phyloP scores from a whole-genome alignment of 495 filamentous ascomycete genomes.

The Podospora sp. region DNA sequence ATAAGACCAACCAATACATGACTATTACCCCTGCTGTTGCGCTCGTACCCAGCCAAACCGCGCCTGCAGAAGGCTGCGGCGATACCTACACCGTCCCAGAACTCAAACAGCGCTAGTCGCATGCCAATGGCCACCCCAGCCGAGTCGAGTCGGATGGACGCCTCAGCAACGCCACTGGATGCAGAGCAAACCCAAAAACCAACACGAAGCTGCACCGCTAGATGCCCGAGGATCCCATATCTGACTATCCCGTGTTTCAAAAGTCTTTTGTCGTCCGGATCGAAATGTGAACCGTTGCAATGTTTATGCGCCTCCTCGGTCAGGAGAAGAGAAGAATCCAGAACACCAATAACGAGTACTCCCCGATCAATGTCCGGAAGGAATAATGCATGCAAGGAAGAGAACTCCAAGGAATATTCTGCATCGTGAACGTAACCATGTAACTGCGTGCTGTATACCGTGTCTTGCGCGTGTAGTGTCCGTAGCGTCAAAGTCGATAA shows the following conservation, averaged over 20 bases:
- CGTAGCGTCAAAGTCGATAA: neutral
- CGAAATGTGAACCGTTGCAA: neutral
- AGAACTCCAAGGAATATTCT: neutral
- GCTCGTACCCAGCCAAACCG: neutral
- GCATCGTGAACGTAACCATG: neutral
- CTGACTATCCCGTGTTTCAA: neutral
- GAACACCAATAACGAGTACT: neutral
- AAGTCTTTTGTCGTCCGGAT: neutral
- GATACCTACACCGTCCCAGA: neutral
- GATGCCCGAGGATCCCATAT: neutral
- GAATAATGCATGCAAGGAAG: neutral
- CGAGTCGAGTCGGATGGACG: neutral
- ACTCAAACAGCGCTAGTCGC: neutral
- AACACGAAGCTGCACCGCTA: neutral
- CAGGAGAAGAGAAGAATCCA: neutral
- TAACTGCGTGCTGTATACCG: neutral
- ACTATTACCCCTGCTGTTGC: neutral
- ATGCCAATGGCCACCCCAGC: neutral
- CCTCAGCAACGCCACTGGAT: neutral
- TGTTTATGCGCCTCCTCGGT: neutral
- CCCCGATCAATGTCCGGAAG: constrained; percentile 1
- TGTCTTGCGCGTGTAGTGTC: neutral
- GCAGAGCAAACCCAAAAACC: neutral
- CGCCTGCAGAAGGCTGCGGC: neutral
- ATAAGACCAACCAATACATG: neutral